Evolutionary conservation across 306 rosid species (phyloP), one percentile per base, ranked within the genome.

Genomic region (Prunus mongolica): DNA sequence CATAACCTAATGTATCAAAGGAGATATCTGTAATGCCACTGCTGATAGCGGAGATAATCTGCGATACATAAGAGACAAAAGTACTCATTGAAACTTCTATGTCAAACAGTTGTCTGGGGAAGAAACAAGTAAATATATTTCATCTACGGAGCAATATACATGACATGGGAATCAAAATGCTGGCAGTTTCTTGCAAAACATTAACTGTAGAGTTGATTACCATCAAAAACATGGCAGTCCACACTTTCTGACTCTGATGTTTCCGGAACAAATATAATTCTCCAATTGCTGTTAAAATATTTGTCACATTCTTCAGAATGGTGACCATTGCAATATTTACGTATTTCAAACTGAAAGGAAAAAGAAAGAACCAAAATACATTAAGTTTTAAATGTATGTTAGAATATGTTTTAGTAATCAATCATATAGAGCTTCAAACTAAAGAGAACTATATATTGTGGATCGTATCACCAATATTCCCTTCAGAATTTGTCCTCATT

Each of bases 241-340:
- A 94, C 51, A 94, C 96, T 89, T 88, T 94, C 67, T 84, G 71
- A 82, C 76, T 90, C 82, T 91, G 97, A 79, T 67, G 88, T 79
- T 94, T 94, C 71, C 83, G 87, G 78, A 90, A 94, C 72, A 90
- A 46, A 80, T 87, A 91, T 55, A 90, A 71, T 78, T 94, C 98
- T 54, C 98, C 98, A 57, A 94, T 25, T 75, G 98, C 98, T 27
- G 98, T 90, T 69, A 92, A 24, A 76, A 90, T 89, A 80, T 92
- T 94, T 27, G 98, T 92, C 85, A 90, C 75, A 80, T 92, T 92
- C 91, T 94, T 94, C 88, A 94, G 89, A 85, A 92, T 83, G 65
- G 98, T 94, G 89, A 94, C 97, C 97, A 92, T 94, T 77, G 98
- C 98, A 58, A 94, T 87, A 78, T 92, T 94, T 77, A 90, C 88